phyloP scores from a whole-genome alignment of 441 rosid species.

The Biscutella auriculata region DNA sequence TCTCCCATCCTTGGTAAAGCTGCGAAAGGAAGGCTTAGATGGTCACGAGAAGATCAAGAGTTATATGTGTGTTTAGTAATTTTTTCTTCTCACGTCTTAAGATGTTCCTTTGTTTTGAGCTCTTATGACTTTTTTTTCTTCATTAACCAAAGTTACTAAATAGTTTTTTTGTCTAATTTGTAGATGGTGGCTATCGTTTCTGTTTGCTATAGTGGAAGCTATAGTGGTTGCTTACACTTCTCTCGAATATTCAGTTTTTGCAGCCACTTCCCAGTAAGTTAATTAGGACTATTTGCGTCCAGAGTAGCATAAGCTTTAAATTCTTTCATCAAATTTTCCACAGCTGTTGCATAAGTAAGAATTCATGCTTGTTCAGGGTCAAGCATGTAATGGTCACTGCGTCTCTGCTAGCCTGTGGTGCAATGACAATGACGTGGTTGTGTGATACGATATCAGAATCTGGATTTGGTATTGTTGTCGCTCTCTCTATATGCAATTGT shows the following conservation, averaged over 20 bases:
- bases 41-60: conserved; percentile 95
- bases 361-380: conserved; percentile 34
- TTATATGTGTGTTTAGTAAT: conserved; percentile 79
- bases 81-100: conserved; percentile 47
- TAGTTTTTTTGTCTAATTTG: conserved; percentile 2
- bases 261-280: conserved; percentile 60
- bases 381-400: conserved; percentile 82
- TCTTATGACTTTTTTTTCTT: neutral
- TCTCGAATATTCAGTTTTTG: conserved; percentile 74
- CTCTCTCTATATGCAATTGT: neutral
- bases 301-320: neutral
- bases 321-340: neutral
- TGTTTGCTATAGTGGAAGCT: conserved; percentile 77
- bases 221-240: conserved; percentile 66
- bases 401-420: conserved; percentile 70
- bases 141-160: neutral
- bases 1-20: conserved; percentile 81
- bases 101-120: conserved; percentile 11
- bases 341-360: neutral
- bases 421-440: conserved; percentile 87
- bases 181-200: conserved; percentile 95
- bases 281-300: conserved; percentile 5
- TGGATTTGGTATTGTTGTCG: conserved; percentile 64
- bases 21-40: conserved; percentile 94
- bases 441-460: conserved; percentile 89